Percentiles rank a stretch among this genome's conserved stretches.
Conservation (phyloP, 2,329 filamentous ascomycete genomes). For the Ceratocystis ficicola region DNA sequence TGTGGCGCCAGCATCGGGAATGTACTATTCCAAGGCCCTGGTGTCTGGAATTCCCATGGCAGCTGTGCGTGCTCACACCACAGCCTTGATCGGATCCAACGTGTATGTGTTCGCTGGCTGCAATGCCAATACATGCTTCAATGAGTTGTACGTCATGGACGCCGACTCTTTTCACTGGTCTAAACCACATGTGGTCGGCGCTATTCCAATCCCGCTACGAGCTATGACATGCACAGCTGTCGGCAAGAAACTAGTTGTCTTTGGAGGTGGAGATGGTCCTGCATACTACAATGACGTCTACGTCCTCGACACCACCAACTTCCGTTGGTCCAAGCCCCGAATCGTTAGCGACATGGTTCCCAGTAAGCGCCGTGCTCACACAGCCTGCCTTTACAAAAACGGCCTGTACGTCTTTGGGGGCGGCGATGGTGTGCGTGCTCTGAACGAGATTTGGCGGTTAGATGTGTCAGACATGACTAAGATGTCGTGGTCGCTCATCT, state of each 20-base stretch:
- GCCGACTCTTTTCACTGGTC: slow-evolving; percentile 61
- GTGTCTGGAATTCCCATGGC: slow-evolving; percentile 51
- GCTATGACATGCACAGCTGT: slow-evolving; percentile 63
- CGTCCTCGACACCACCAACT: slow-evolving; percentile 58
- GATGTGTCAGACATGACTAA: slow-evolving; percentile 54
- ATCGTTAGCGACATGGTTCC: slow-evolving; percentile 47
- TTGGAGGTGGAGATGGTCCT: slow-evolving; percentile 57
- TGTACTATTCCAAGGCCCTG: slow-evolving; percentile 59
- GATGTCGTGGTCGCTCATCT: slow-evolving; percentile 57
- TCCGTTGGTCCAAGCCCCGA: slow-evolving; percentile 51
- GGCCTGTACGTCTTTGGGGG: slow-evolving; percentile 62
- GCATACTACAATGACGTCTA: slow-evolving; percentile 63
- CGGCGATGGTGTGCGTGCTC: slow-evolving; percentile 55
- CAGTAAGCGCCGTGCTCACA: slow-evolving; percentile 53
- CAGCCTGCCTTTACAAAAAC: slow-evolving; percentile 58
- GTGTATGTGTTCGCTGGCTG: slow-evolving; percentile 59
- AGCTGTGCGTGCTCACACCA: slow-evolving; percentile 53
- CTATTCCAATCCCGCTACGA: slow-evolving; percentile 51
- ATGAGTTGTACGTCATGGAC: slow-evolving; percentile 56
- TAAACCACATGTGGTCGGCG: slow-evolving; percentile 50
- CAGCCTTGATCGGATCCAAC: slow-evolving; percentile 53
- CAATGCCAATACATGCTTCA: slow-evolving; percentile 55
- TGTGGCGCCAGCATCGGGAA: slow-evolving; percentile 53
- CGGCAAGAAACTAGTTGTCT: slow-evolving; percentile 57
- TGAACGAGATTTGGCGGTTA: slow-evolving; percentile 62